Base-by-base conservation (phyloP, 768 basidiomycete genomes). In the Pleurotus tuber-regium region DNA sequence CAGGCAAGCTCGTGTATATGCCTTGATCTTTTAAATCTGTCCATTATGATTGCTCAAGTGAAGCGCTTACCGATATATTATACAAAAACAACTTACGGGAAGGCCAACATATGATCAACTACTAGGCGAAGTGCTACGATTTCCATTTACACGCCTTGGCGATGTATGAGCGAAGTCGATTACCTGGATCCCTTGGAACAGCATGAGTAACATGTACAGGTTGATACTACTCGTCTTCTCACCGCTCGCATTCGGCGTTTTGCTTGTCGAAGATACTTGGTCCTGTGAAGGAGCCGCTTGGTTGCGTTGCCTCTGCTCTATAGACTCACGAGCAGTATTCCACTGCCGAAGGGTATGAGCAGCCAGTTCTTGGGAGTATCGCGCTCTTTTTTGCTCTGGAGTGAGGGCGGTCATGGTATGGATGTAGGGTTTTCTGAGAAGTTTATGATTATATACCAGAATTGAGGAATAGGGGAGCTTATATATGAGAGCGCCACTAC, bases 331-430 rank as follows among this genome's bases (percentile, higher is more conserved):
- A 11, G 66, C 66, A 24, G 66, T 58, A 48, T 71, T 65, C 66
- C 70, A 73, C 53, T 77, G 76, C 47, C 67, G 68, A 7, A 68
- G 61, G 1, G 77, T 78, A 56, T 76, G 63, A 3, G 62, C 73
- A 5, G 70, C 71, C 8, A 78, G 61, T 49, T 75, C 67, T 21
- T 63, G 64, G 2, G 75, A 70, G 50, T 78, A 77, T 19, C 62
- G 57, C 12, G 61, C 61, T 52, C 68, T 73, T 57, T 68, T 60
- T 47, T 75, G 70, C 54, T 75, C 70, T 26, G 68, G 4, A 14
- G 69, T 67, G 9, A 61, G 50, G 30, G 64, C 59, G n/a, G 64
- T 61, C 67, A 69, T 70, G 36, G 28, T 59, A 42, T 18, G 19
- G 5, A 16, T 9, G 38, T 39, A 39, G 19, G n/a, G 38, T 9